Evolutionary conservation across 257 asterid genomes (phyloP), one percentile per base, ranked within the genome.

Genomic region (Ocimum tenuiflorum): DNA sequence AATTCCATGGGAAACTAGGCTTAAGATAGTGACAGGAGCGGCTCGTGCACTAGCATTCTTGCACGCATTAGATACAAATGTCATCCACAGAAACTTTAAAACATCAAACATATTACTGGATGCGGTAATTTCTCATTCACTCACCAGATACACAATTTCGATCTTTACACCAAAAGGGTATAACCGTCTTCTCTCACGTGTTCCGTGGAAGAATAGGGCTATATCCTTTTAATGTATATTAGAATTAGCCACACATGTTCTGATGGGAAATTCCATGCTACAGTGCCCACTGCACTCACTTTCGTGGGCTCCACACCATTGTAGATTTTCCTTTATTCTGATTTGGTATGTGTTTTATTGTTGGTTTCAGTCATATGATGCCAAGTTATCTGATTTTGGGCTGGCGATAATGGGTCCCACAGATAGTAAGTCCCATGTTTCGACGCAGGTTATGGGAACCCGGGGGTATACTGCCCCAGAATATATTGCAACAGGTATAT

Each of bases 401-500:
- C 20, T 59, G 2, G 65, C 65, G 19, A 59, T 38, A 20, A 2
- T 6, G 4, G 20, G 36, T 8, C 65, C 50, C 7, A 10, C 50
- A 12, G 27, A 3, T 14, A 24, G 7, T 57, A 1, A 1, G 9
- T 33, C 63, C 63, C 63, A 57, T 33, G 63, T 57, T 3, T 3
- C 63, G 18, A 57, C 63, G 35, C 48, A 6, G 23, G 33, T 57
- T 15, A 59, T 59, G 51, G 65, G 65, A 15, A 59, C 65, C 20
- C 3, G 13, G 1, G 65, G 65, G 6, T 59, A 59, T 39, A 51
- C n/a, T n/a, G n/a, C n/a, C n/a, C n/a, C n/a, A n/a, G n/a, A n/a
- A n/a, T n/a, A n/a, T n/a, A n/a, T n/a, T 43, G 83, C 83, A 36
- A 86, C 94, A 64, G 89, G 94, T 86, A 78, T 19, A 59, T 41